A percentile compares a stretch with the other conserved stretches of the same genome.
phyloP scores from a whole-genome alignment of 2,329 filamentous ascomycete genomes.

The Metarhizium sp. region DNA sequence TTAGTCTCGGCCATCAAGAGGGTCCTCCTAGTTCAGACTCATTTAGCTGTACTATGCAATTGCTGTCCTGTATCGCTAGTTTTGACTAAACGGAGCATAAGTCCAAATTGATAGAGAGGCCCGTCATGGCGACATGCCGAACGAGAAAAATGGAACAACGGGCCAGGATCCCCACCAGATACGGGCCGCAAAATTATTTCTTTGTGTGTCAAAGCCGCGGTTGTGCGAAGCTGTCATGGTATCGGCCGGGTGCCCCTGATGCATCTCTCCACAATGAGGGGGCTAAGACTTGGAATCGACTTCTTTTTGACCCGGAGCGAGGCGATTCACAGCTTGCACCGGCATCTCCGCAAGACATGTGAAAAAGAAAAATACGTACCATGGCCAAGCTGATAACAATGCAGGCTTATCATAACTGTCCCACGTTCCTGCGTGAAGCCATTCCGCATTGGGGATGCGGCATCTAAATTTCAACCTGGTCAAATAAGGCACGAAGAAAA shows the following conservation, averaged over 20 bases:
- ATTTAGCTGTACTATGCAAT: not conserved
- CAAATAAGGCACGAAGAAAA: too few relatives aligned
- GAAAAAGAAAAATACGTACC: not conserved
- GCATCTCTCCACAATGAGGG: slow-evolving; percentile 1
- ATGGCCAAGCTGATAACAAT: not conserved
- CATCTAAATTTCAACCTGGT: not conserved
- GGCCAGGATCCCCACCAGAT: not conserved
- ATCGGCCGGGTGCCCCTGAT: not conserved
- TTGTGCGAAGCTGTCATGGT: not conserved
- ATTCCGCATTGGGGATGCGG: not conserved
- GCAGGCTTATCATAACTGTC: not conserved
- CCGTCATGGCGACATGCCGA: not conserved
- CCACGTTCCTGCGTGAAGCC: not conserved
- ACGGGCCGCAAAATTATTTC: not conserved
- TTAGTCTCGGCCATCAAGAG: not conserved
- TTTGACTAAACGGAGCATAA: not conserved
- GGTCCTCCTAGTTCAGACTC: not conserved
- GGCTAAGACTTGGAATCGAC: not conserved
- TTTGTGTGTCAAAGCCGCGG: not conserved
- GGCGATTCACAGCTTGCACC: not conserved
- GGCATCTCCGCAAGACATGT: not conserved
- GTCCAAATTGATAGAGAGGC: not conserved
- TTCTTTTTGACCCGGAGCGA: not conserved
- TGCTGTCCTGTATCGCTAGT: not conserved
- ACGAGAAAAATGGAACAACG: not conserved